Conservation (phyloP, 106 monocot genomes). For the Platanthera zijinensis region DNA sequence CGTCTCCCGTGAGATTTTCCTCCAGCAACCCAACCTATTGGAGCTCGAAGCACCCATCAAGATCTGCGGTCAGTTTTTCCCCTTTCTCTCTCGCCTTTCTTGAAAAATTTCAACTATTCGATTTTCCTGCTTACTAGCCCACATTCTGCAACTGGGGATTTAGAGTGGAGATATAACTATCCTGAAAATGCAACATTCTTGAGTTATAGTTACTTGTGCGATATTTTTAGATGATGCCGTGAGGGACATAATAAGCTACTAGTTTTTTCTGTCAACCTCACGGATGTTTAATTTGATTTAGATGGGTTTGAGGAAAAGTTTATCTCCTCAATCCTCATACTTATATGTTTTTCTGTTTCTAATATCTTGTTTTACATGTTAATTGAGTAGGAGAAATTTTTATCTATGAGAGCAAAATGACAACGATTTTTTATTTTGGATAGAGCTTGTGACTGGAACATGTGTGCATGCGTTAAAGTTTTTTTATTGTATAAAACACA, state of each 20-base stretch:
- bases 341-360: too few relatives aligned
- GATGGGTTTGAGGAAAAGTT: too few relatives aligned
- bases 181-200: neutral
- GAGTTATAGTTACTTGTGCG: neutral
- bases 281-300: too few relatives aligned
- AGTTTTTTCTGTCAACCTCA: neutral
- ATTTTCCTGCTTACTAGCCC: neutral
- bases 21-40: conserved; percentile 41
- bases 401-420: too few relatives aligned
- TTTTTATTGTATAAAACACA: too few relatives aligned
- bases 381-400: too few relatives aligned
- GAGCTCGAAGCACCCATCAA: conserved; percentile 65
- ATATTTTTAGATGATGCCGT: neutral
- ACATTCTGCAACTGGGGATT: neutral
- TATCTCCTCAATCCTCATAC: too few relatives aligned
- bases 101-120: neutral
- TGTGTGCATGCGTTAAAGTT: too few relatives aligned
- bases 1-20: conserved; percentile 50
- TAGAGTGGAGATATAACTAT: neutral
- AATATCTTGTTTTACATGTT: too few relatives aligned
- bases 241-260: neutral
- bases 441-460: too few relatives aligned
- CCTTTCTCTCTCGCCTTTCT: neutral
- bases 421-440: too few relatives aligned
- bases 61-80: conserved; percentile 38